Conservation (phyloP, 306 rosid genomes). For the Prunus davidiana region DNA sequence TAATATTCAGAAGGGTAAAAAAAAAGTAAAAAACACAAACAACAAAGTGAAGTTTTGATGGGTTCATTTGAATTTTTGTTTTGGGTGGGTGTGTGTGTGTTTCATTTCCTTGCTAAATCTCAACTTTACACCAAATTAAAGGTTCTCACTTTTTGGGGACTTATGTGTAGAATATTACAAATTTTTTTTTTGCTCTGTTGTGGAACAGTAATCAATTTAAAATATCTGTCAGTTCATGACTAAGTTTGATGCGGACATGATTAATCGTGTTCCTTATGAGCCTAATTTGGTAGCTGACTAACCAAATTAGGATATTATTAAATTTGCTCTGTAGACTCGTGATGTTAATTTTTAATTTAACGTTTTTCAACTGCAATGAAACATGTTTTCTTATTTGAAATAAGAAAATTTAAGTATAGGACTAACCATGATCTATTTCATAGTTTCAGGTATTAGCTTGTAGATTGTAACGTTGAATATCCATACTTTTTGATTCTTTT, state of each 20-base stretch:
- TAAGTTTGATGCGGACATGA: neutral
- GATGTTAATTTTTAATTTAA: too few species aligned
- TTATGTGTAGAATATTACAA: neutral
- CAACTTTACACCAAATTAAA: conserved; percentile 1
- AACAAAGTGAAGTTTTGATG: neutral
- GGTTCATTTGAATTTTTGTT: neutral
- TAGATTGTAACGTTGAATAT: too few species aligned
- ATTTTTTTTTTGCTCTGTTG: too few species aligned
- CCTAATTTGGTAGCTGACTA: neutral
- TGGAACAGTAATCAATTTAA: neutral
- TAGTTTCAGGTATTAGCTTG: too few species aligned
- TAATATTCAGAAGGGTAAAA: neutral
- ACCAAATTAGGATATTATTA: too few species aligned
- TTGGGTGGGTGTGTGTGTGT: neutral
- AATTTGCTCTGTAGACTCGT: too few species aligned
- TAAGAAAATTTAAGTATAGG: too few species aligned
- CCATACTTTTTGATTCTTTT: too few species aligned
- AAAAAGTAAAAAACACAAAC: neutral
- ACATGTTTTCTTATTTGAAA: too few species aligned
- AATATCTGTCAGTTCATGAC: neutral
- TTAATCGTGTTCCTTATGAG: neutral
- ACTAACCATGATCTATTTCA: too few species aligned
- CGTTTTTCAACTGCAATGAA: too few species aligned
- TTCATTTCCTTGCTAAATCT: neutral
- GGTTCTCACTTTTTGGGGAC: neutral